Conservation (phyloP, 1,284 basidiomycete genomes). For the Leucoagaricus sp. region DNA sequence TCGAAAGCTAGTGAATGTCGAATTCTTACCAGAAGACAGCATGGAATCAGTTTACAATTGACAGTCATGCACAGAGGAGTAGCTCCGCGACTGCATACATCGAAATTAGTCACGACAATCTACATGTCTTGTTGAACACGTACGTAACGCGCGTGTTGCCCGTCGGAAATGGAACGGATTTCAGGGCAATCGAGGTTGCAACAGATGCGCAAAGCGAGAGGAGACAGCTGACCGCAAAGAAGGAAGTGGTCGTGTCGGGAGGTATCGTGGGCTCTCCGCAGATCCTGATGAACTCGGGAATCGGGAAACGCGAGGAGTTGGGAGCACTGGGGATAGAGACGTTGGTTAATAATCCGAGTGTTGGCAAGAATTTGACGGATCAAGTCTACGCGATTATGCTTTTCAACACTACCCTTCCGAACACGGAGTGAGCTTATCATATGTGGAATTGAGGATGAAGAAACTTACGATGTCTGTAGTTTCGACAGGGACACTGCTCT, state of each 20-base stretch:
- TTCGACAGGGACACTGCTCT: conserved; percentile 13
- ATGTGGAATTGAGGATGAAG: no score
- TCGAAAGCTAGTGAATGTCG: not conserved
- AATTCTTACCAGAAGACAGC: not conserved
- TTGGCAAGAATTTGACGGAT: conserved; percentile 45
- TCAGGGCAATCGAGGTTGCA: conserved; percentile 9
- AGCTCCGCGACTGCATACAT: conserved; percentile 44
- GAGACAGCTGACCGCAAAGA: conserved; percentile 28
- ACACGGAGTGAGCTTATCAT: conserved; percentile 4
- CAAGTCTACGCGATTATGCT: conserved; percentile 14
- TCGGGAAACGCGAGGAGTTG: conserved; percentile 35
- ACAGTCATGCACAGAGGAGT: conserved; percentile 32
- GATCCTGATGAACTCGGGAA: conserved; percentile 47
- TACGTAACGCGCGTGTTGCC: conserved; percentile 21
- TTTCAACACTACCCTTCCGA: conserved; percentile 4
- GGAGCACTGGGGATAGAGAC: conserved; percentile 24
- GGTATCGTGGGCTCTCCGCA: conserved; percentile 44
- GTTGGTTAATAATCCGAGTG: conserved; percentile 34
- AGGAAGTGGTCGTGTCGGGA: conserved; percentile 47
- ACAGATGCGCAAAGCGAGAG: not conserved
- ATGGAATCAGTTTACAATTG: conserved; percentile 19
- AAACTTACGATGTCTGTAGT: not conserved
- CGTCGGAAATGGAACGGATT: conserved; percentile 5
- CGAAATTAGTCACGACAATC: conserved; percentile 33
- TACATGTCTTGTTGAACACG: conserved; percentile 38